Evolutionary conservation across 345 rosid genomes (phyloP).

Genomic region (Bretschneidera sinensis): DNA sequence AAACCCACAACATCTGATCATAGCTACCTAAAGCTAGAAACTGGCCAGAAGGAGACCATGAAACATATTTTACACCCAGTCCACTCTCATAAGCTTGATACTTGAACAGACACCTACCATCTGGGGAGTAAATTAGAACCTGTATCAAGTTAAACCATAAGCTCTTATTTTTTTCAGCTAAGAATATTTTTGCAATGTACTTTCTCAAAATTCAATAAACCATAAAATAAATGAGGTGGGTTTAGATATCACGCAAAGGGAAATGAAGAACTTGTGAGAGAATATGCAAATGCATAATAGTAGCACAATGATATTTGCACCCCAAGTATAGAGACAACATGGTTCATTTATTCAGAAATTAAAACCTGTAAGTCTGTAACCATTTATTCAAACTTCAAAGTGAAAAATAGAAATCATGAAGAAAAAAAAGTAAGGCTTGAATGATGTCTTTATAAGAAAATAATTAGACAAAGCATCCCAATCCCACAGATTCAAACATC

Average conservation of each 20-base stretch:
- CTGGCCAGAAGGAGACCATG: conserved; percentile 98
- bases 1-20: conserved; percentile 88
- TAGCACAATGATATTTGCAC: no score
- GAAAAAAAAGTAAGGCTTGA: background rate
- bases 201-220: background rate
- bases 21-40: conserved; percentile 94
- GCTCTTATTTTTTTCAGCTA: background rate
- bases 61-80: conserved; percentile 82
- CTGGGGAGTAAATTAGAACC: conserved; percentile 95
- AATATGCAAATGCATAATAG: no score
- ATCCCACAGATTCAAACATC: no score
- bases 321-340: no score
- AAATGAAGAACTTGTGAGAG: background rate
- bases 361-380: background rate
- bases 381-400: background rate
- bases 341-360: background rate
- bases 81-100: conserved; percentile 98
- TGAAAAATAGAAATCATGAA: background rate
- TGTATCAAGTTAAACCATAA: conserved; percentile 26
- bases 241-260: background rate
- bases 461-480: background rate
- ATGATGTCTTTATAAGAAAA: background rate
- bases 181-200: background rate
- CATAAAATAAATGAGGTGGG: background rate
- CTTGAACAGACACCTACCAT: conserved; percentile 89